Evolutionary conservation across 345 rosid genomes (phyloP).

Genomic region (Anacardium occidentale): DNA sequence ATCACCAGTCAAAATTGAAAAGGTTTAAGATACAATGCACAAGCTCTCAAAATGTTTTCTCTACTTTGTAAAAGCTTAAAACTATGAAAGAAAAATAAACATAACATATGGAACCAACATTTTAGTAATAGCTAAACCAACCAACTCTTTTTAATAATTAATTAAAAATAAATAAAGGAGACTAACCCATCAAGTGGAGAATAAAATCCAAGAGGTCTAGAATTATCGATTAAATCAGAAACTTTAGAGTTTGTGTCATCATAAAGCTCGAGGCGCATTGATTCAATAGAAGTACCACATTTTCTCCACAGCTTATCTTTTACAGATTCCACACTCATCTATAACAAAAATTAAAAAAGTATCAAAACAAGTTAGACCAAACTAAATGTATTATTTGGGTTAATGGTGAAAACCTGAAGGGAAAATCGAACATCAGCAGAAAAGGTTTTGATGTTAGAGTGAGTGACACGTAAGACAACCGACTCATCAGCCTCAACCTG

Average conservation of each 20-base stretch:
- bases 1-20: too few relatives aligned
- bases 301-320: conserved; percentile 91
- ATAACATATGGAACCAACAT: too few relatives aligned
- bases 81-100: too few relatives aligned
- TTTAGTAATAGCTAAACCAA: too few relatives aligned
- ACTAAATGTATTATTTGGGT: background rate
- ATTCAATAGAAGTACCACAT: conserved; percentile 75
- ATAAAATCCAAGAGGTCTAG: conserved; percentile 71
- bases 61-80: too few relatives aligned
- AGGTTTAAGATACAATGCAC: too few relatives aligned
- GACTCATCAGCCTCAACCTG: conserved; percentile 61
- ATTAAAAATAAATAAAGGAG: background rate
- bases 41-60: too few relatives aligned
- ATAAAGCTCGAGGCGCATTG: conserved; percentile 77
- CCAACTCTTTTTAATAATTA: too few relatives aligned
- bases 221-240: conserved; percentile 46
- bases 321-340: conserved; percentile 73
- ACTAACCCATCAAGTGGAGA: conserved; percentile 74
- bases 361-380: too few relatives aligned
- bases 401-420: conserved; percentile 48
- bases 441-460: conserved; percentile 75
- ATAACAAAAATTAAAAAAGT: background rate
- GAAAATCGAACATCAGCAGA: conserved; percentile 66
- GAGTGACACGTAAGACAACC: conserved; percentile 68
- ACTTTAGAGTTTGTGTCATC: conserved; percentile 71